These are phyloP conservation scores for Aspergillus sp. DNA, from an alignment of 2,329 filamentous ascomycete species.

Conservation along the genomic window DNA sequence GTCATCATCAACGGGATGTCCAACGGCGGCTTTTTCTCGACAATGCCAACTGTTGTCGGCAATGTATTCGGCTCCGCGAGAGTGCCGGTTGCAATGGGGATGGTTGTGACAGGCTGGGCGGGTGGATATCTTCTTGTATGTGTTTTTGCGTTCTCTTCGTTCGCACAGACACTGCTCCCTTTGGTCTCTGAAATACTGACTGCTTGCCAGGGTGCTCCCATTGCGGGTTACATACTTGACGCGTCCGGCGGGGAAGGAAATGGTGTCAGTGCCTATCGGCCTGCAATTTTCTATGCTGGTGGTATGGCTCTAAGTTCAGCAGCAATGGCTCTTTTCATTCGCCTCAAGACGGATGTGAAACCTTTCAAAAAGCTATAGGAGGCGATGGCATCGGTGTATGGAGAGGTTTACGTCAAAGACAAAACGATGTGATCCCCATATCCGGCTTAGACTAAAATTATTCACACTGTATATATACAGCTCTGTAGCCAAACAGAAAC, in stretches of 20 bases:
- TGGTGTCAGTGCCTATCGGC: conserved; percentile 54
- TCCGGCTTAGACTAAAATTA: too few species aligned
- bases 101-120: conserved; percentile 61
- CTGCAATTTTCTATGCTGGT: conserved; percentile 62
- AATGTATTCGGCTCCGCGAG: conserved; percentile 57
- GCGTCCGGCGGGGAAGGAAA: conserved; percentile 52
- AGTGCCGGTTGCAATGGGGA: conserved; percentile 58
- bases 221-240: conserved; percentile 59
- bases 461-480: too few species aligned
- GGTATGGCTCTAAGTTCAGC: conserved; percentile 49
- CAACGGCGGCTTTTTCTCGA: conserved; percentile 63
- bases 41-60: conserved; percentile 61
- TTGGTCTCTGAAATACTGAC: neutral
- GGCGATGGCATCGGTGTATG: neutral
- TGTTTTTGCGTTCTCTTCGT: conserved; percentile 6
- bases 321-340: conserved; percentile 41
- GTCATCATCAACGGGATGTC: conserved; percentile 59
- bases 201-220: conserved; percentile 49
- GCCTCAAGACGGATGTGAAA: conserved; percentile 43
- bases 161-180: neutral
- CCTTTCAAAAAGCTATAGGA: conserved; percentile 35
- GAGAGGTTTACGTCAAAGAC: too few species aligned
- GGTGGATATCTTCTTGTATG: conserved; percentile 60
- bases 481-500: too few species aligned
- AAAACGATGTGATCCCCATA: too few species aligned